Percentiles rank a stretch among this genome's conserved stretches.
Evolutionary conservation across 352 stramenopile genomes (phyloP).

Genomic region (Phytopythium montanum): DNA sequence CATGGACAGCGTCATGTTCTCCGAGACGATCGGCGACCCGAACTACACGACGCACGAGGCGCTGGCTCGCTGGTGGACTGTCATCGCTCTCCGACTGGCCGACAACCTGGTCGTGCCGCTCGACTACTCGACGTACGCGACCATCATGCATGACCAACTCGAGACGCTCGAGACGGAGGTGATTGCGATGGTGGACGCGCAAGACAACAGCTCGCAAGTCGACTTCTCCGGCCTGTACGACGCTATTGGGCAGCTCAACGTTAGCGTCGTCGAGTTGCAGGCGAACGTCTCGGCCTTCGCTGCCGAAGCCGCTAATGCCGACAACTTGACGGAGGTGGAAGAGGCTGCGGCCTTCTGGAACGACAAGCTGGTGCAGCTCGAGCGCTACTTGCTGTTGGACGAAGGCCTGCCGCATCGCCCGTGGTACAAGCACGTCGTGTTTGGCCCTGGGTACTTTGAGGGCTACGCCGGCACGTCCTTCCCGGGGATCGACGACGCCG

Average conservation of each 20-base stretch:
- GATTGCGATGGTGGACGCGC: background rate
- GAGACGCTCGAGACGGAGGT: constrained; percentile 6
- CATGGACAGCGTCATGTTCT: constrained; percentile 65
- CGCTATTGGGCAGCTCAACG: constrained; percentile 18
- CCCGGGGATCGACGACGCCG: constrained; percentile 21
- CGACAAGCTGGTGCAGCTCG: constrained; percentile 21
- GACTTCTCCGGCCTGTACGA: constrained; percentile 18
- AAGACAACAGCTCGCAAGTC: constrained; percentile 9
- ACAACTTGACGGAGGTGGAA: constrained; percentile 12
- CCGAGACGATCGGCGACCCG: constrained; percentile 41
- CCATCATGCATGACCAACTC: constrained; percentile 25
- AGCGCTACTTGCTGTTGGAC: constrained; percentile 20
- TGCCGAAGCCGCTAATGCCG: background rate
- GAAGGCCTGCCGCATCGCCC: constrained; percentile 32
- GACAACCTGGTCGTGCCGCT: constrained; percentile 25
- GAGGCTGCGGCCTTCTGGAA: constrained; percentile 16
- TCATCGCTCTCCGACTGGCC: constrained; percentile 38
- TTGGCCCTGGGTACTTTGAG: constrained; percentile 25
- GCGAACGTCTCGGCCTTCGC: constrained; percentile 8
- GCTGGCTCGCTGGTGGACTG: constrained; percentile 33
- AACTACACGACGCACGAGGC: constrained; percentile 33
- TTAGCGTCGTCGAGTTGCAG: constrained; percentile 12
- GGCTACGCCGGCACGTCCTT: constrained; percentile 25
- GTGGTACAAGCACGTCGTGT: constrained; percentile 42
- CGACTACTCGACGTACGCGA: constrained; percentile 24